phyloP scores from a whole-genome alignment of 139 green algal genomes.

The Penium margaritaceum region DNA sequence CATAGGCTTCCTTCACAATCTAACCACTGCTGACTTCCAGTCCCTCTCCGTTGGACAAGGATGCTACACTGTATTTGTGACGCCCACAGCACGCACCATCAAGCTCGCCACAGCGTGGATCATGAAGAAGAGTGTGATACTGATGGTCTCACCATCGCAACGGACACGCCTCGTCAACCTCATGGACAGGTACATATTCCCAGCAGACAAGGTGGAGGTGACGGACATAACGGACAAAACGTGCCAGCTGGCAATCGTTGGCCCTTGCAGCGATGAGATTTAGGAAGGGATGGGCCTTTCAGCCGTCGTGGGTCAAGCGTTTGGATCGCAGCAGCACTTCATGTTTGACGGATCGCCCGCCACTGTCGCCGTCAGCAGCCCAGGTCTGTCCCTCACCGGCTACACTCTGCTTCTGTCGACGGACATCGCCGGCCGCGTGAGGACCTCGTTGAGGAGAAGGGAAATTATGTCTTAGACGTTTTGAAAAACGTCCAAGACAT shows the following conservation, averaged over 20 bases:
- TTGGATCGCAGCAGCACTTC: no score
- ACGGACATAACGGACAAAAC: constrained; percentile 32
- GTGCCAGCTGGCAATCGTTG: constrained; percentile 15
- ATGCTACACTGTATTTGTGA: constrained; percentile 43
- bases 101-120: constrained; percentile 37
- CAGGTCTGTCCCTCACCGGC: background rate
- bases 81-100: constrained; percentile 39
- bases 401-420: constrained; percentile 22
- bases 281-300: no score
- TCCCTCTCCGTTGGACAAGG: constrained; percentile 32
- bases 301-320: no score
- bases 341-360: constrained; percentile 21
- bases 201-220: constrained; percentile 46
- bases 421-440: constrained; percentile 11
- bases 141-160: constrained; percentile 20
- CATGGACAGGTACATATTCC: constrained; percentile 42
- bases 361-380: constrained; percentile 16
- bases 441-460: constrained; percentile 11
- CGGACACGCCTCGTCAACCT: background rate
- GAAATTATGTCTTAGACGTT: no score
- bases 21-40: constrained; percentile 40
- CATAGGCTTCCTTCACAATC: constrained; percentile 46
- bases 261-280: no score
- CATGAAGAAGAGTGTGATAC: constrained; percentile 27
- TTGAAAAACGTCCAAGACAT: no score